phyloP scores from a whole-genome alignment of 2,329 filamentous ascomycete genomes.

The Calycina marina region DNA sequence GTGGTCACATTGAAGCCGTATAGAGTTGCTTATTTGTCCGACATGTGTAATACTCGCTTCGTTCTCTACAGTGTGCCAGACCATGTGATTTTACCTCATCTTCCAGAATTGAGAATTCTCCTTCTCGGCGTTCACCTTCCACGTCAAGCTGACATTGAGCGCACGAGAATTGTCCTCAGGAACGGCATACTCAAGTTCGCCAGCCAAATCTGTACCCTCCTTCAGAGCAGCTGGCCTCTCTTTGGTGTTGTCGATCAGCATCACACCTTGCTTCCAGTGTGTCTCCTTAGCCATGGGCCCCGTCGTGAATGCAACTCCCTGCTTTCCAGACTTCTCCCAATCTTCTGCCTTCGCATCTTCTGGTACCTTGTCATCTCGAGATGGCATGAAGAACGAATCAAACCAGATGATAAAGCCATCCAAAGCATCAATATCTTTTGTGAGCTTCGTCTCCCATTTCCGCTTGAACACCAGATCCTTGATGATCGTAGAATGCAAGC shows the following conservation, averaged over 20 bases:
- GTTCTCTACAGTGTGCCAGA: too few species aligned
- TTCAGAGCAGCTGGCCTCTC: conserved; percentile 32
- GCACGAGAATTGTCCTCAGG: conserved; percentile 55
- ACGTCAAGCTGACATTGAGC: conserved; percentile 48
- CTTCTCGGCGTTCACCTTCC: conserved; percentile 27
- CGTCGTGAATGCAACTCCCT: conserved; percentile 75
- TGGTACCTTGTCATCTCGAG: conserved; percentile 31
- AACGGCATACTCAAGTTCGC: conserved; percentile 56
- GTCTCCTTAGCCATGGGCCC: conserved; percentile 64
- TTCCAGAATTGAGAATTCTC: conserved; percentile 19
- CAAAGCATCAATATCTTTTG: conserved; percentile 48
- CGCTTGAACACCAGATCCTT: conserved; percentile 65
- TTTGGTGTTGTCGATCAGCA: conserved; percentile 45
- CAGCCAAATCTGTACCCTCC: conserved; percentile 43
- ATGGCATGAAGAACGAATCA: conserved; percentile 75
- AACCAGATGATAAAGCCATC: conserved; percentile 91
- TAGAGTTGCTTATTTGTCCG: too few species aligned
- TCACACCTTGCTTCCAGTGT: conserved; percentile 79
- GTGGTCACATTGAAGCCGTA: too few species aligned
- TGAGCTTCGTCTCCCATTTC: conserved; percentile 47
- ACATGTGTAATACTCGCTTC: too few species aligned
- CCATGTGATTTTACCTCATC: conserved; percentile 18
- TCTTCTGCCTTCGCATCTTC: conserved; percentile 42
- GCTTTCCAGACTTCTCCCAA: conserved; percentile 40
- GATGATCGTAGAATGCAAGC: conserved; percentile 57